Conservation (phyloP, 805 yeast genomes). For the Candida jianshihensis region DNA sequence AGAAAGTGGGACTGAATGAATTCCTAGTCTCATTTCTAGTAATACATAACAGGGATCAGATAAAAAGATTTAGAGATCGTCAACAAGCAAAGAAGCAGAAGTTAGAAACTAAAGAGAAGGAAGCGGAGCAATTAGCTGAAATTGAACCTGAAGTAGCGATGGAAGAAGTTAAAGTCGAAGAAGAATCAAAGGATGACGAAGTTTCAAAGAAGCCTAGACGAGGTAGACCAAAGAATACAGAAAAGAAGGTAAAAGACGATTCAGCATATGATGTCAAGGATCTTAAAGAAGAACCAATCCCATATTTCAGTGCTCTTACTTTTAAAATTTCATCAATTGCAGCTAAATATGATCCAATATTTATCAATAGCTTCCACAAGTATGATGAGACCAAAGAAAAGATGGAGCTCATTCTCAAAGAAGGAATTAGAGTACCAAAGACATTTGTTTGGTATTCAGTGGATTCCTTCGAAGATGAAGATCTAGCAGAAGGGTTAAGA, state of each 20-base stretch:
- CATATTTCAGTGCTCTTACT: slow-evolving; percentile 54
- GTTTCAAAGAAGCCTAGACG: slow-evolving; percentile 31
- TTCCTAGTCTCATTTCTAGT: slow-evolving; percentile 31
- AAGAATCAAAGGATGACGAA: slow-evolving; percentile 11
- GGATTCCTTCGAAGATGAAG: slow-evolving; percentile 67
- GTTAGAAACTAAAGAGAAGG: slow-evolving; percentile 18
- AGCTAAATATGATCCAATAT: slow-evolving; percentile 51
- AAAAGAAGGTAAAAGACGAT: slow-evolving; percentile 12
- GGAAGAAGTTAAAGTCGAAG: slow-evolving; percentile 14
- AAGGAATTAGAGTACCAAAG: slow-evolving; percentile 54
- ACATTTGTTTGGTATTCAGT: slow-evolving; percentile 79
- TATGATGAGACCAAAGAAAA: slow-evolving; percentile 45
- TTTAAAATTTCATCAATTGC: slow-evolving; percentile 63
- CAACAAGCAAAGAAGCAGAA: slow-evolving; percentile 14
- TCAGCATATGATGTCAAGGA: slow-evolving; percentile 17
- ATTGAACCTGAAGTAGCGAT: slow-evolving; percentile 20
- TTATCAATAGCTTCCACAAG: slow-evolving; percentile 58
- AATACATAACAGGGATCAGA: slow-evolving; percentile 21
- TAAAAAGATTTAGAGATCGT: slow-evolving; percentile 17
- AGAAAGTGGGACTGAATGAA: slow-evolving; percentile 35
- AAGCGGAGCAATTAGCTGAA: slow-evolving; percentile 22
- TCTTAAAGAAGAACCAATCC: slow-evolving; percentile 28
- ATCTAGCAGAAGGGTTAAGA: slow-evolving; percentile 57
- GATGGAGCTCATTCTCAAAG: slow-evolving; percentile 55
- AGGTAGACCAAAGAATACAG: slow-evolving; percentile 5